Conservation (phyloP, 495 filamentous ascomycete species). For the Tuber brumale region DNA sequence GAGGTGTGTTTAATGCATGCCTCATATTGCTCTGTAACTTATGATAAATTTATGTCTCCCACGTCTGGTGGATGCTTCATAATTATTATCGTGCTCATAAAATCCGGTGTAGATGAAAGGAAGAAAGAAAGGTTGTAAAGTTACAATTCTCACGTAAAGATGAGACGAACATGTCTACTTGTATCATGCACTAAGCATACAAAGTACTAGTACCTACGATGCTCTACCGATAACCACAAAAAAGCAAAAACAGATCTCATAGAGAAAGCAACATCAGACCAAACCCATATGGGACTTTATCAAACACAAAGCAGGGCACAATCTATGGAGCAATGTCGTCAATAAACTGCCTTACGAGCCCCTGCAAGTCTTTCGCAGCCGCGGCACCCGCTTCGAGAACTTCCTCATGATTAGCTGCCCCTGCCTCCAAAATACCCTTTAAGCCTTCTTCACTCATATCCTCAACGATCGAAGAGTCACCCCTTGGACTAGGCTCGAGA, state of each 20-base stretch:
- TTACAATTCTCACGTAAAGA: background rate
- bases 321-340: constrained; percentile 28
- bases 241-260: background rate
- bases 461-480: constrained; percentile 49
- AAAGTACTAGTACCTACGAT: no score
- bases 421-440: constrained; percentile 53
- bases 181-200: background rate
- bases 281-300: background rate
- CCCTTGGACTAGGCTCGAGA: constrained; percentile 56
- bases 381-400: constrained; percentile 59
- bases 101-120: background rate
- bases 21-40: background rate
- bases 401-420: constrained; percentile 66
- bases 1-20: background rate
- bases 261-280: background rate
- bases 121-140: background rate
- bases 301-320: background rate
- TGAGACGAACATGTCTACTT: background rate
- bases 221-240: background rate
- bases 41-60: background rate
- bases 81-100: background rate
- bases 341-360: constrained; percentile 35
- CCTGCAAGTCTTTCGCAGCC: constrained; percentile 65
- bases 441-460: constrained; percentile 47
- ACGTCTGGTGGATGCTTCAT: background rate